Base-by-base conservation (phyloP, 106 monocot species). In the Narthecium ossifragum region DNA sequence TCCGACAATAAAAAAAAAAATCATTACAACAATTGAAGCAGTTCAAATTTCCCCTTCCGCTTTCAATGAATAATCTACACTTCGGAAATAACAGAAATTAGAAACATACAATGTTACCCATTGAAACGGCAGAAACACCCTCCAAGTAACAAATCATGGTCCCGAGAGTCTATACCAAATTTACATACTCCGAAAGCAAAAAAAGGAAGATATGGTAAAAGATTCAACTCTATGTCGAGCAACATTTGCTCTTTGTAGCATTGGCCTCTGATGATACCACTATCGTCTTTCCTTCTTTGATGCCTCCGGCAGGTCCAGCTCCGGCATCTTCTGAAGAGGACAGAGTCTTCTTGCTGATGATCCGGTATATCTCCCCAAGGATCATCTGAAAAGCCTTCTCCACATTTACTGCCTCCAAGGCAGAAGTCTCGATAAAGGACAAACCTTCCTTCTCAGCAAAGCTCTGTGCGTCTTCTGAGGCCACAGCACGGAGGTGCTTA, bases 391-490 rank as follows among this genome's bases (percentile, higher is more conserved):
- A 77, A 26, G 77, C 59, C 59, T 65, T 77, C 55, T 77, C 77
- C 24, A 77, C 77, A 41, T 77, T 77, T 46, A 59, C 66, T 0
- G 77, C 77, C 52, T 77, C 77, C 3, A 77, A 61, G 3, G 77
- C 77, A 20, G 77, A 77, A 4, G 77, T 77, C 55, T 77, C 77
- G 11, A 77, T 66, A 55, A 77, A 71, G 21, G 71, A 77, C 8
- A 77, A 26, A 43, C 66, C 70, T 61, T 77, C 77, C 60, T 46
- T 70, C 66, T 77, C 77, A 37, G 77, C 77, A 49, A 77, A 77
- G 46, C 65, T 41, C 27, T 77, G 77, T 11, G 77, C 77, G 55
- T 77, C 77, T 46, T 77, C 77, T 0, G 77, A 36, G 26, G 70
- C 70, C 11, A 77, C 77, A 1, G 70, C 77, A 5, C 64, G 53